phyloP scores from a whole-genome alignment of 495 filamentous ascomycete species.

The Ascobolus immersus region DNA sequence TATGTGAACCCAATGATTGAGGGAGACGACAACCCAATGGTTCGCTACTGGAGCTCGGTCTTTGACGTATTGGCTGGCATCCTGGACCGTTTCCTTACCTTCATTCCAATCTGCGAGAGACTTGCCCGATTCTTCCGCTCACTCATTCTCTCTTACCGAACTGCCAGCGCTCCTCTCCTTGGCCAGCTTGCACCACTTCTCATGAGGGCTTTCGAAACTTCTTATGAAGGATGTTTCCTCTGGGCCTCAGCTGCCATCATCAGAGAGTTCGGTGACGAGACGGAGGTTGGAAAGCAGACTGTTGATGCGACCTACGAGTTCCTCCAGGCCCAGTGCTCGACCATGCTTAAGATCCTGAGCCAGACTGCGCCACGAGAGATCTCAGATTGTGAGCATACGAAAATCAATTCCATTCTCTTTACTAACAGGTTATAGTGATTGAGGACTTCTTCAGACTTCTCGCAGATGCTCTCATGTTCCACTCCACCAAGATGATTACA shows the following conservation, averaged over 20 bases:
- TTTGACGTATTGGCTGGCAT: slow-evolving; percentile 66
- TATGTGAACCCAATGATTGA: slow-evolving; percentile 42
- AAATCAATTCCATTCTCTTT: background rate
- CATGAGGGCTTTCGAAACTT: slow-evolving; percentile 54
- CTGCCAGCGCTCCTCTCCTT: slow-evolving; percentile 61
- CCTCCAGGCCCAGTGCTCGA: slow-evolving; percentile 72
- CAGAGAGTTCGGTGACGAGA: slow-evolving; percentile 75
- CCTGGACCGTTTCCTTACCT: slow-evolving; percentile 58
- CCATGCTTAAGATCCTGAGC: slow-evolving; percentile 69
- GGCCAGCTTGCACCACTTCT: slow-evolving; percentile 69
- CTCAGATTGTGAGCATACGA: slow-evolving; percentile 39
- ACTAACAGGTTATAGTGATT: slow-evolving; percentile 37
- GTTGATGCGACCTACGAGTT: slow-evolving; percentile 77
- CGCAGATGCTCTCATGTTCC: slow-evolving; percentile 74
- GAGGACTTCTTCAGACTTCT: slow-evolving; percentile 95
- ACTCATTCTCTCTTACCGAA: slow-evolving; percentile 88
- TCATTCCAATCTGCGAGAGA: slow-evolving; percentile 69
- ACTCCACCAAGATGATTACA: slow-evolving; percentile 49
- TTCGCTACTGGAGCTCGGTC: slow-evolving; percentile 87
- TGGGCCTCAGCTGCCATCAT: slow-evolving; percentile 92
- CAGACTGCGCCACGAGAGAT: slow-evolving; percentile 64
- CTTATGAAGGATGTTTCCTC: slow-evolving; percentile 83
- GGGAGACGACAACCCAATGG: slow-evolving; percentile 59
- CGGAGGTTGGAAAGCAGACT: slow-evolving; percentile 58
- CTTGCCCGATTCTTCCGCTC: slow-evolving; percentile 85